A percentile compares a stretch with the other conserved stretches of the same genome.
Conservation (phyloP, 78 protist genomes). For the Blattamonas nauphoetae region DNA sequence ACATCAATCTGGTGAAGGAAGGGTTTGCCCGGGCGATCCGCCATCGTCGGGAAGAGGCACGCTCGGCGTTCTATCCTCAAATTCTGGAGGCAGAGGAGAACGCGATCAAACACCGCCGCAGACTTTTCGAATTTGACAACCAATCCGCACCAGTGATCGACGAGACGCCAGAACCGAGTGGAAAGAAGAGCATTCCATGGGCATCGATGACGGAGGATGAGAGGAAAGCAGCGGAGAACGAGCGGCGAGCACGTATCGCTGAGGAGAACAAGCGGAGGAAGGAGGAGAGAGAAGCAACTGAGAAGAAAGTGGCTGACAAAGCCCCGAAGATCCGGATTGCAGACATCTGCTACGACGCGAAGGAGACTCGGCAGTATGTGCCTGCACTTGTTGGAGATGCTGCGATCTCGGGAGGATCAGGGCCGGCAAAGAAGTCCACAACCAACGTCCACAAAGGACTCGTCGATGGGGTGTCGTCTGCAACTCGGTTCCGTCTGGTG, state of each 20-base stretch:
- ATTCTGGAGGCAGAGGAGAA: neutral
- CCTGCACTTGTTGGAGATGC: neutral
- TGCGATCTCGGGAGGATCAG: too few species aligned
- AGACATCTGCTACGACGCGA: neutral
- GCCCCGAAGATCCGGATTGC: neutral
- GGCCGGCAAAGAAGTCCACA: neutral
- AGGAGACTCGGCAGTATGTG: neutral
- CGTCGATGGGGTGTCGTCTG: neutral
- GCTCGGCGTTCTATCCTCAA: neutral
- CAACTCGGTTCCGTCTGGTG: neutral
- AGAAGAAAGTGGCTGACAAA: neutral
- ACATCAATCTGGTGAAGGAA: neutral
- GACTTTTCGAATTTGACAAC: neutral
- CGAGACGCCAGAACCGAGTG: neutral
- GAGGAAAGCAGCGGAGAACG: neutral
- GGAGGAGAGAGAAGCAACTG: neutral
- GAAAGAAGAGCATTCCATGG: neutral
- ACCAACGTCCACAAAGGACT: neutral
- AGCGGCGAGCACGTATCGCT: neutral
- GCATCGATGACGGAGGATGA: neutral
- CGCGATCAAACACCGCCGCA: neutral
- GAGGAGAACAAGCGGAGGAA: neutral
- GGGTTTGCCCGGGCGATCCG: neutral
- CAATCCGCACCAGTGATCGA: neutral
- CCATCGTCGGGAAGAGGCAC: neutral